Conservation (phyloP, 768 basidiomycete species). For the Nidula microcarpa region DNA sequence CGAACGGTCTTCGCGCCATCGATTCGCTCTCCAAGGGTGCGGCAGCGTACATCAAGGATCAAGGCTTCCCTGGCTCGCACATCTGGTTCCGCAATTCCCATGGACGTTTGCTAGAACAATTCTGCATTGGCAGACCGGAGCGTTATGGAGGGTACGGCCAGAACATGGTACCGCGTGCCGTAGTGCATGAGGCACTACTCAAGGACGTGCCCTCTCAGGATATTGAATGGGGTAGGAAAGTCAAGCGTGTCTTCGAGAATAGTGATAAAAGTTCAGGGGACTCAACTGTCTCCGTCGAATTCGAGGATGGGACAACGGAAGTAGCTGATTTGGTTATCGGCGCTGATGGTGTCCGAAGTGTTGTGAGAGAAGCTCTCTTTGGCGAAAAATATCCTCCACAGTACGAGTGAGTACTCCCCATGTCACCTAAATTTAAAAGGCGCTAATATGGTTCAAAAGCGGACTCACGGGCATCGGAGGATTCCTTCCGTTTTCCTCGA, state of each 20-base stretch:
- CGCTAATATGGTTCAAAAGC: conserved; percentile 10
- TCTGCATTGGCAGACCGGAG: conserved; percentile 20
- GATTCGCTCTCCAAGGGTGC: conserved; percentile 21
- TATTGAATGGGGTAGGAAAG: conserved; percentile 25
- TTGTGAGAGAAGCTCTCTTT: conserved; percentile 27
- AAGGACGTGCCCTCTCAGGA: conserved; percentile 20
- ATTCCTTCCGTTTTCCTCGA: conserved; percentile 25
- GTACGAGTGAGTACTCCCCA: conserved; percentile 11
- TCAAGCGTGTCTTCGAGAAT: conserved; percentile 1
- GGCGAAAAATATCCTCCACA: conserved; percentile 13
- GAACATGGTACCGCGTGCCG: conserved; percentile 26
- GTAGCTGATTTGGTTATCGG: conserved; percentile 34
- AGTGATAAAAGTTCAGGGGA: too few species aligned
- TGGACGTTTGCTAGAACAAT: conserved; percentile 27
- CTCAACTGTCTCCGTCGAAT: conserved; percentile 7
- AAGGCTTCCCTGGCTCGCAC: conserved; percentile 16
- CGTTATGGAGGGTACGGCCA: conserved; percentile 24
- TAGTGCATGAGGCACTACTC: conserved; percentile 29
- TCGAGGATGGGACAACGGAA: conserved; percentile 26
- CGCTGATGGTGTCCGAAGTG: conserved; percentile 34
- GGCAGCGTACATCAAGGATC: conserved; percentile 22
- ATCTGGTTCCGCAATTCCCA: conserved; percentile 29
- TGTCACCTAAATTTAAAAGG: neutral
- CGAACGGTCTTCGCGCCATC: conserved; percentile 35
- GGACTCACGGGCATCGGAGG: conserved; percentile 34